Evolutionary conservation across 2,329 filamentous ascomycete species (phyloP), one percentile per base, ranked within the genome.

Genomic region (Phialemoniopsis sp.): DNA sequence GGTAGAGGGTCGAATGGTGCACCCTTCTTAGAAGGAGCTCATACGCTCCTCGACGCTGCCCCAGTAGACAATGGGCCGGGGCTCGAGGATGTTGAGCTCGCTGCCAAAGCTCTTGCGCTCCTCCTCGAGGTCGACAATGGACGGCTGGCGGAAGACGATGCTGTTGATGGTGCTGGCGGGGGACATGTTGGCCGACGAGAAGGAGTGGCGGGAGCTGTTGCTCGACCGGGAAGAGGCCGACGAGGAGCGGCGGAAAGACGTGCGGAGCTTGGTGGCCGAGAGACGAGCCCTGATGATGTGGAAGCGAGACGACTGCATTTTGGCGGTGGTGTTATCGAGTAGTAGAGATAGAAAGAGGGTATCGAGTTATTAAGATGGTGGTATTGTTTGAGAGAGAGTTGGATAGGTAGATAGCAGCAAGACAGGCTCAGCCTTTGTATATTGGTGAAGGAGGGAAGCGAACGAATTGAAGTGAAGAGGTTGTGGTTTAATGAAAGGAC

Each of bases 1-100:
- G n/a, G n/a, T n/a, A n/a, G n/a, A n/a, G n/a, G 13, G 13, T n/a
- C 21, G 10, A 26, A 10, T 26, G 6, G 6, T 10, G 21, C 6
- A 10, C 10, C 21, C 21, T 10, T n/a, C 38, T 47, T 52, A 64
- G 35, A 68, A 59, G 15, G 59, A 62, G 32, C 64, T 63, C 55
- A 81, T 78, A 38, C 76, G 68, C 62, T 81, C 78, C 59, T 82
- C 78, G 35, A 82, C 57, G 30, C 79, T 76, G 47, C 73, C 76
- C 72, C 78, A 82, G 60, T 80, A 81, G 38, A 80, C 75, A 29
- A 80, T 67, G 10, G 79, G 79, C 32, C 79, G 63, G 3, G 79
- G 79, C 59, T 83, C 79, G 18, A 83, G 67, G 14, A 83, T 63
- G 48, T 64, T 67, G 8, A 82, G 63, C 50, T 76, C 76, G 37